These are phyloP conservation scores for Arthrobotrys entomopaga DNA, from an alignment of 2,329 filamentous ascomycete genomes.

Conservation along the genomic window DNA sequence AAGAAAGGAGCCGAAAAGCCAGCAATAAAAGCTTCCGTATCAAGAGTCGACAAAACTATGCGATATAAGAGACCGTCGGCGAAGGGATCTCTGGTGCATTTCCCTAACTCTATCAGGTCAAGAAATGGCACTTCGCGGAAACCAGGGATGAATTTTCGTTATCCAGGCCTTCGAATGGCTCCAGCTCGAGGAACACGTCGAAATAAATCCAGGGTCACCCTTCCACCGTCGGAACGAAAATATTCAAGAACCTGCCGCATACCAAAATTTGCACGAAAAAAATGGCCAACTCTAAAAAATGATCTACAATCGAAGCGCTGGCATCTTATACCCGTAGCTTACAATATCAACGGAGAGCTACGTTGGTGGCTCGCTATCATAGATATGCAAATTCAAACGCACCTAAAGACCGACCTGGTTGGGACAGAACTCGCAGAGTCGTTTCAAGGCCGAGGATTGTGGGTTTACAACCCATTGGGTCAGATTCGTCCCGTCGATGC, in stretches of 20 bases:
- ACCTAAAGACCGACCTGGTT: not conserved
- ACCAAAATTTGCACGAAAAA: constrained; percentile 21
- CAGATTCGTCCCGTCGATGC: too few species aligned
- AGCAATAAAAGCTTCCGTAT: not conserved
- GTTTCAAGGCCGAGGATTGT: constrained; percentile 11
- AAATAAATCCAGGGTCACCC: not conserved
- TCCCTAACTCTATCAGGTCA: not conserved
- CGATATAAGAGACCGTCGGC: not conserved
- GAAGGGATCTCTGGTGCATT: too few species aligned
- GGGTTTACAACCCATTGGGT: constrained; percentile 29
- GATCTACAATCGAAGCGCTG: constrained; percentile 27
- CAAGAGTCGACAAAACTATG: not conserved
- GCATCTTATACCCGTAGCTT: constrained; percentile 45
- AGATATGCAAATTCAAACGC: constrained; percentile 39
- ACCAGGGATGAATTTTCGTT: not conserved
- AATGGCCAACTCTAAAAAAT: constrained; percentile 37
- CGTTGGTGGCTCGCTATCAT: constrained; percentile 48
- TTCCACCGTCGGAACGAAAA: constrained; percentile 3
- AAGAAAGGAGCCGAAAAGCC: not conserved
- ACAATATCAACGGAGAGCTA: constrained; percentile 28
- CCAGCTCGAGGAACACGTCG: not conserved
- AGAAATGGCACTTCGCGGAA: not conserved
- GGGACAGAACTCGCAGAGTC: not conserved
- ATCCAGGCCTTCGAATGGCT: constrained; percentile 16
- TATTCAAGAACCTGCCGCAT: constrained; percentile 1